Evolutionary conservation across 371 early-diverging fungal genomes (phyloP), one percentile per base, ranked within the genome.

Genomic region (Lichtheimia ramosa): DNA sequence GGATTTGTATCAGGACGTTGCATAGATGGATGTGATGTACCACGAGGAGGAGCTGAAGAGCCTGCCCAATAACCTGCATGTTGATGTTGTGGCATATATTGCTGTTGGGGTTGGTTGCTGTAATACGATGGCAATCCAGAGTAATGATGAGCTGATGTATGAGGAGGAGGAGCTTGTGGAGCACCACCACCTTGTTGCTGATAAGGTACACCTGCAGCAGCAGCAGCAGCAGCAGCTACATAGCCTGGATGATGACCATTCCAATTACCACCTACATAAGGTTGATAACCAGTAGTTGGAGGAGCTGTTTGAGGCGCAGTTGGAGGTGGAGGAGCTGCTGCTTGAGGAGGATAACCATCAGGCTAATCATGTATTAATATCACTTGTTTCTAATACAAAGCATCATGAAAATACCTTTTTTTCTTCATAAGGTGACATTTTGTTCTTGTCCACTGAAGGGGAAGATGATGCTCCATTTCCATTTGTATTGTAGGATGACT

Each of bases 81-180:
- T 39, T 34, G 56, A 46, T 34, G 56, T 3, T 41, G 56, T 10
- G 67, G 65, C 66, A 73, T 65, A 41, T 76, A 73, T 40, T 72
- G 75, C 16, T 55, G 56, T 27, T 63, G 66, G 12, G 59, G 25
- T 27, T 71, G 69, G 15, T 69, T 65, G 42, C 67, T 64, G 57
- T 74, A 77, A 46, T 70, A 74, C 40, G 56, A 51, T 42, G 64
- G 66, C 51, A 70, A 63, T 28, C 65, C 71, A 24, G 66, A 67
- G 48, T 70, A 70, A 18, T 67, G 59, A n/a, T 64, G 65, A 16
- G 46, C n/a, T 6, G 46, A 46, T 7, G 46, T 21, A 24, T 61
- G 65, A 3, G 63, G 52, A 3, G 39, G 56, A 21, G 5, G 56
- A 14, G 58, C 66, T 12, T 28, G 61, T 43, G 50, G 56, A 34